Conservation (phyloP, 225 moss, liverwort and hornwort species). For the Bryum argenteum region DNA sequence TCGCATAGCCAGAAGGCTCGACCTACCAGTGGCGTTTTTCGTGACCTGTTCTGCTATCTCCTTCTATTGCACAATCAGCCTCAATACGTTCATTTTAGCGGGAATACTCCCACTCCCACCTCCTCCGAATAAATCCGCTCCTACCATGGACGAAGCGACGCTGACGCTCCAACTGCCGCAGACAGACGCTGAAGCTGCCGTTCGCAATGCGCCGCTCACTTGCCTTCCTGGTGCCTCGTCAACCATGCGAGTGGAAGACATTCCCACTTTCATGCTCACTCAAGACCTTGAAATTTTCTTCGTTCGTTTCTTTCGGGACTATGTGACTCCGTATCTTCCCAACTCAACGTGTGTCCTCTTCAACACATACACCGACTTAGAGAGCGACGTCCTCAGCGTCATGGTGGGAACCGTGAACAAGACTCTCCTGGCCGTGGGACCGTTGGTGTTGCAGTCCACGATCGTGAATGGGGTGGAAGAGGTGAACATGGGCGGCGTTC, state of each 20-base stretch:
- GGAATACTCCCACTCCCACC: conserved; percentile 31
- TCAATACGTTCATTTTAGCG: conserved; percentile 3
- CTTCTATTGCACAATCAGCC: background rate
- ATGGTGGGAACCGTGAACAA: background rate
- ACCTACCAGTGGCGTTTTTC: conserved; percentile 16
- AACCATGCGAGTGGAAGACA: conserved; percentile 29
- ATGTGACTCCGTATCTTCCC: background rate
- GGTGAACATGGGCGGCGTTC: background rate
- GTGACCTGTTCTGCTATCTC: no score
- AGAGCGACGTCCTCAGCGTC: conserved; percentile 19
- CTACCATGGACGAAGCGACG: background rate
- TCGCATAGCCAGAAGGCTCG: background rate
- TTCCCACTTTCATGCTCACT: conserved; percentile 28
- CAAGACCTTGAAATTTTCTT: conserved; percentile 10
- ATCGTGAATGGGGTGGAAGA: background rate
- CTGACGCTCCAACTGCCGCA: conserved; percentile 15
- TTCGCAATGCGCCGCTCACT: background rate
- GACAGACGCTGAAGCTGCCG: conserved; percentile 27
- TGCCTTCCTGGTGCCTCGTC: conserved; percentile 19
- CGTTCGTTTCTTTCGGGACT: background rate
- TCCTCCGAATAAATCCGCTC: background rate
- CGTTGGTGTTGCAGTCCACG: conserved; percentile 12
- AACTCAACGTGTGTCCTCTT: conserved; percentile 20
- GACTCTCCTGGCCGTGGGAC: conserved; percentile 19
- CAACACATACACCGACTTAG: conserved; percentile 26